phyloP scores from a whole-genome alignment of 192 early-diverging fungal species.

The Coemansia sp. region DNA sequence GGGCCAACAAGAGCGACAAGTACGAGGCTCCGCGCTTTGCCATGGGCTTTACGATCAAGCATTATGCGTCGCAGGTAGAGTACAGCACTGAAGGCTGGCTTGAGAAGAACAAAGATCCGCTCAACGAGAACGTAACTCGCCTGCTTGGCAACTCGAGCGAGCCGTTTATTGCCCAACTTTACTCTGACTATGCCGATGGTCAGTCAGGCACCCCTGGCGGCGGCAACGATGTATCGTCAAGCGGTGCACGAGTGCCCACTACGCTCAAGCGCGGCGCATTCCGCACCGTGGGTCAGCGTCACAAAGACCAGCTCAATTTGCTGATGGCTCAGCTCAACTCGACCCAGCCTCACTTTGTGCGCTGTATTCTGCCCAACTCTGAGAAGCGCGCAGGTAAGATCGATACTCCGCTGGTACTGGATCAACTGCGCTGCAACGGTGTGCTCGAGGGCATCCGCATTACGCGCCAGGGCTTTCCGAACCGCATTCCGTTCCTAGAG shows the following conservation, averaged over 20 bases:
- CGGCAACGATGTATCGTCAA: neutral
- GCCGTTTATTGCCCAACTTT: slow-evolving; percentile 75
- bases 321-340: slow-evolving; percentile 89
- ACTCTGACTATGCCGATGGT: slow-evolving; percentile 75
- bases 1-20: slow-evolving; percentile 85
- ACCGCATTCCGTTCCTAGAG: slow-evolving; percentile 87
- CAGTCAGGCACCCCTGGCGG: slow-evolving; percentile 3
- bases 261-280: slow-evolving; percentile 81
- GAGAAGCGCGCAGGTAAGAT: slow-evolving; percentile 86
- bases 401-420: slow-evolving; percentile 80
- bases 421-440: slow-evolving; percentile 95
- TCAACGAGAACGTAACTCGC: slow-evolving; percentile 91
- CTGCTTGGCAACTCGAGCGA: slow-evolving; percentile 81
- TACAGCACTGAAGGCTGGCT: slow-evolving; percentile 90
- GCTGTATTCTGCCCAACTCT: slow-evolving; percentile 95
- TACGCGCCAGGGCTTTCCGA: slow-evolving; percentile 92
- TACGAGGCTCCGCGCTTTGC: slow-evolving; percentile 86
- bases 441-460: slow-evolving; percentile 97
- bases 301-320: slow-evolving; percentile 88
- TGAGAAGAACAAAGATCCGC: slow-evolving; percentile 98
- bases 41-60: slow-evolving; percentile 84
- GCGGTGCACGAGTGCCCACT: slow-evolving; percentile 31
- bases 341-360: slow-evolving; percentile 96
- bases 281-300: slow-evolving; percentile 89
- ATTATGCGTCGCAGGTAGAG: slow-evolving; percentile 96